These are phyloP conservation scores for Phytophthora boehmeriae DNA, from an alignment of 352 stramenopile genomes.

Conservation along the genomic window DNA sequence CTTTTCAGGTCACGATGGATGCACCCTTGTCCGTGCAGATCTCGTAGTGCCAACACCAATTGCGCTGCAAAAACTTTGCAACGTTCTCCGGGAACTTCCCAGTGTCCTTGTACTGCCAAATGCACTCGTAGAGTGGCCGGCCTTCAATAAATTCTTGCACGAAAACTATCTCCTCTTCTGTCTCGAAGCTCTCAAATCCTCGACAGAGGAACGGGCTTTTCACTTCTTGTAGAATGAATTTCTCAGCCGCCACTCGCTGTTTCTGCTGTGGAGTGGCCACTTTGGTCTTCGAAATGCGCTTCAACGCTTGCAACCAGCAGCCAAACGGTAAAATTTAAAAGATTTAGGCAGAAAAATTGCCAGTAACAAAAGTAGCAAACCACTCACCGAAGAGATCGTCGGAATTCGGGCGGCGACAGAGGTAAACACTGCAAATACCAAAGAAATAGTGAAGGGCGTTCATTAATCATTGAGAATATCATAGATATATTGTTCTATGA, in stretches of 20 bases:
- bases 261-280: slow-evolving; percentile 47
- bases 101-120: slow-evolving; percentile 58
- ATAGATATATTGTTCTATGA: neutral
- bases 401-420: slow-evolving; percentile 39
- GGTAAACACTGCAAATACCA: slow-evolving; percentile 46
- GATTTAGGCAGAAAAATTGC: neutral
- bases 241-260: slow-evolving; percentile 48
- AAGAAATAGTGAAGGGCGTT: neutral
- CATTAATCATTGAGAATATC: neutral
- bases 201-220: slow-evolving; percentile 58
- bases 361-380: neutral
- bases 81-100: slow-evolving; percentile 58
- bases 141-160: slow-evolving; percentile 69
- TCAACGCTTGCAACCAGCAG: slow-evolving; percentile 49
- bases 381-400: slow-evolving; percentile 42
- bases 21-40: slow-evolving; percentile 56
- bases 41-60: slow-evolving; percentile 63
- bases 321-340: neutral
- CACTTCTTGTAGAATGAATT: slow-evolving; percentile 42
- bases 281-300: slow-evolving; percentile 51
- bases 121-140: slow-evolving; percentile 67
- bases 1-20: slow-evolving; percentile 86
- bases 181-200: slow-evolving; percentile 36
- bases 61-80: slow-evolving; percentile 69
- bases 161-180: slow-evolving; percentile 32